phyloP scores from a whole-genome alignment of 192 early-diverging fungal species.

The Coemansia umbellata region DNA sequence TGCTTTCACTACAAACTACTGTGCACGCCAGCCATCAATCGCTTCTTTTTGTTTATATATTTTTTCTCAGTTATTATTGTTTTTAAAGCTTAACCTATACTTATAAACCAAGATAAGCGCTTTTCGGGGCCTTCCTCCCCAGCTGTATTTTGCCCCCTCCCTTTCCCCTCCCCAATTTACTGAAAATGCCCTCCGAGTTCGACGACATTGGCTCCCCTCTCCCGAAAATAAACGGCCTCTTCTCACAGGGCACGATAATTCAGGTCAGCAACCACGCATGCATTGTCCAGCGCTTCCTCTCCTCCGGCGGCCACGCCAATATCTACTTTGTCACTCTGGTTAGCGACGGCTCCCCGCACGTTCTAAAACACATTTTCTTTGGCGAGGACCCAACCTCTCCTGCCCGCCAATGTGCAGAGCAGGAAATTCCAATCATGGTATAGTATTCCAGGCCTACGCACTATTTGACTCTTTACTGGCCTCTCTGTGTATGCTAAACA shows the following conservation, averaged over 20 bases:
- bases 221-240: constrained; percentile 10
- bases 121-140: too few species aligned
- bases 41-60: too few species aligned
- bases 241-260: constrained; percentile 39
- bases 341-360: constrained; percentile 55
- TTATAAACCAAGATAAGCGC: too few species aligned
- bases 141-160: background rate
- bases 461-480: background rate
- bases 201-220: background rate
- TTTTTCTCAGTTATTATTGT: too few species aligned
- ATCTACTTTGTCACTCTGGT: constrained; percentile 73
- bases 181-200: constrained; percentile 5
- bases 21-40: too few species aligned
- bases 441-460: background rate
- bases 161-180: background rate
- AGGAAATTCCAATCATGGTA: constrained; percentile 76
- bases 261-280: constrained; percentile 38
- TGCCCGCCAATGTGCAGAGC: constrained; percentile 58
- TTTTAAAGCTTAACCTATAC: too few species aligned
- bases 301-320: constrained; percentile 78
- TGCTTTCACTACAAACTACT: too few species aligned
- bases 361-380: constrained; percentile 70
- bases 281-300: constrained; percentile 40
- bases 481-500: background rate
- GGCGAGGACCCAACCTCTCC: constrained; percentile 60